Conservation (phyloP, 2,329 filamentous ascomycete genomes). For the Parascedosporium putredinis region DNA sequence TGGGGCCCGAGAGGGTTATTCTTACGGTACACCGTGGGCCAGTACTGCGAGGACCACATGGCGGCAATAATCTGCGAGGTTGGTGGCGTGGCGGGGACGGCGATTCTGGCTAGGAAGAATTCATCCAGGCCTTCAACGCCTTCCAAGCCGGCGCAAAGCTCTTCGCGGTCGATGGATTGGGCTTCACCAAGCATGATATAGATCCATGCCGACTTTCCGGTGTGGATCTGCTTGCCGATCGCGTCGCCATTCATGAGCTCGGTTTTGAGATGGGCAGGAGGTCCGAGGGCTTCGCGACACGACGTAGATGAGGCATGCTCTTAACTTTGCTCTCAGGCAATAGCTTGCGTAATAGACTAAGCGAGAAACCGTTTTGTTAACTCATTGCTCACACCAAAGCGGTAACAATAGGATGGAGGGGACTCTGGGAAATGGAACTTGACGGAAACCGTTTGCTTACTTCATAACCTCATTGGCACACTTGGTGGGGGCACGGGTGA, state of each 20-base stretch:
- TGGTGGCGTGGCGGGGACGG: conserved; percentile 62
- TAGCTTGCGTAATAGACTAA: conserved; percentile 10
- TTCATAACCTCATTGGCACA: conserved; percentile 62
- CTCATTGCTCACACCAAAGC: not conserved
- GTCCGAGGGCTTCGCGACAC: conserved; percentile 62
- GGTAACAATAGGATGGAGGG: not conserved
- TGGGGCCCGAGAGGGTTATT: conserved; percentile 81
- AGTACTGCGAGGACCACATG: conserved; percentile 65
- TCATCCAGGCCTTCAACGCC: conserved; percentile 38
- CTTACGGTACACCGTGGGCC: conserved; percentile 79
- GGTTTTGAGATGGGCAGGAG: conserved; percentile 56
- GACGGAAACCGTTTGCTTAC: conserved; percentile 45
- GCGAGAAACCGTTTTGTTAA: not conserved
- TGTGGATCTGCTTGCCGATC: conserved; percentile 44
- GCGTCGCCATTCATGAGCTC: conserved; percentile 50
- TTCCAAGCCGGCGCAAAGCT: conserved; percentile 33
- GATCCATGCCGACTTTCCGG: conserved; percentile 49
- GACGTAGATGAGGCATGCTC: conserved; percentile 60
- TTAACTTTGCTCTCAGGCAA: conserved; percentile 45
- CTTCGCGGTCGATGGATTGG: conserved; percentile 18
- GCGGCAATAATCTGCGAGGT: conserved; percentile 66
- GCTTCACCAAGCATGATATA: conserved; percentile 46
- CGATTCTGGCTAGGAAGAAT: conserved; percentile 50
- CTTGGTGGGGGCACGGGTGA: conserved; percentile 62
- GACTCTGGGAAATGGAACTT: too few relatives aligned